Evolutionary conservation across 208 protist genomes (phyloP).

Genomic region (Balamuthia mandrillaris): DNA sequence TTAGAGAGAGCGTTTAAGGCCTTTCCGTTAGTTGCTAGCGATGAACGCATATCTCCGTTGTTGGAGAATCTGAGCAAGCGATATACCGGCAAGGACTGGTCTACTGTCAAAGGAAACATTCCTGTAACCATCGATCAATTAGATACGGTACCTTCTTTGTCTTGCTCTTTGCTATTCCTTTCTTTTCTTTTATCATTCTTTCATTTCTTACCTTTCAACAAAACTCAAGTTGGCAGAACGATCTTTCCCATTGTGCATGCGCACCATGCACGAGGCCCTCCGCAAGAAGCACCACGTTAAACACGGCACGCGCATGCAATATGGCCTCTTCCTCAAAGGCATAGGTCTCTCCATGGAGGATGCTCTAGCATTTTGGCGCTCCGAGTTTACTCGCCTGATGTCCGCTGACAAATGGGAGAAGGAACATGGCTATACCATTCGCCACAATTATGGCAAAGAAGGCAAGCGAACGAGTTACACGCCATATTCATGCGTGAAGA

Average conservation of each 20-base stretch:
- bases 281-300: background rate
- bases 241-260: constrained; percentile 27
- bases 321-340: constrained; percentile 35
- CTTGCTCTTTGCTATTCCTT: background rate
- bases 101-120: background rate
- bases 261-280: constrained; percentile 22
- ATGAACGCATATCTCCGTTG: background rate
- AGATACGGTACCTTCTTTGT: background rate
- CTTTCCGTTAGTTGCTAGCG: background rate
- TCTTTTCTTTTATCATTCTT: background rate
- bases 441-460: constrained; percentile 23
- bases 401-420: constrained; percentile 11
- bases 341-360: constrained; percentile 26
- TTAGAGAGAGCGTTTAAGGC: background rate
- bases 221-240: background rate
- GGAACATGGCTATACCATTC: constrained; percentile 16
- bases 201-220: background rate
- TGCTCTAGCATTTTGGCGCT: background rate
- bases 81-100: constrained; percentile 15
- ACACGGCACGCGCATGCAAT: constrained; percentile 5
- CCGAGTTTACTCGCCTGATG: constrained; percentile 10
- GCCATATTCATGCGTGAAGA: constrained; percentile 32
- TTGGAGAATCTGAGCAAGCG: background rate
- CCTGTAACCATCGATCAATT: background rate
- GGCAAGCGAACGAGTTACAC: background rate